phyloP scores from a whole-genome alignment of 768 basidiomycete genomes.

The Lentinula detonsa region DNA sequence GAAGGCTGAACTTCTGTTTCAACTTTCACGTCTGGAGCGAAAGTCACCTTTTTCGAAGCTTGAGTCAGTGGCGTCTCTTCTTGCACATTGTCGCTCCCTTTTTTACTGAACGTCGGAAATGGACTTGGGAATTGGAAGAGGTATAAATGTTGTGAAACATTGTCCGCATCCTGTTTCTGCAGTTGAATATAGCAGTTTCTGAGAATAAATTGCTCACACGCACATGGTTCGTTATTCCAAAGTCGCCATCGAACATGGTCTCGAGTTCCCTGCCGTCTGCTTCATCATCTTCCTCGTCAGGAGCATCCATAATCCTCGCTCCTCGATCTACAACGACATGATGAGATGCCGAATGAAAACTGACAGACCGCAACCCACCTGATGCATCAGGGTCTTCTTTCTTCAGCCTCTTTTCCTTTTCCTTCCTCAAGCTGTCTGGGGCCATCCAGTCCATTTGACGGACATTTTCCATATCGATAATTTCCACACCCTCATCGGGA shows the following conservation, averaged over 20 bases:
- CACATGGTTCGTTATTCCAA: constrained; percentile 34
- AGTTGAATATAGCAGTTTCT: not conserved
- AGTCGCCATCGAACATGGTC: constrained; percentile 70
- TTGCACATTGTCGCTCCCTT: constrained; percentile 25
- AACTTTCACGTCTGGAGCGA: constrained; percentile 55
- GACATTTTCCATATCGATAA: constrained; percentile 78
- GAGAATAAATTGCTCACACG: not conserved
- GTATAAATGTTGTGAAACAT: constrained; percentile 52
- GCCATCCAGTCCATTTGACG: constrained; percentile 85
- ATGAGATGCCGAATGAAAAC: not conserved
- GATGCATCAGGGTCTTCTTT: constrained; percentile 32
- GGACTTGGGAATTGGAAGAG: constrained; percentile 89
- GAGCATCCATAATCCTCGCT: constrained; percentile 49
- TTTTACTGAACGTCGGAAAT: constrained; percentile 66
- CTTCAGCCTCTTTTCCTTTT: constrained; percentile 36
- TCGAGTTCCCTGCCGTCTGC: constrained; percentile 70
- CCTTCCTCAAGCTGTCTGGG: constrained; percentile 63
- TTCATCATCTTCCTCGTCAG: constrained; percentile 70
- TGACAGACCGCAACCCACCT: not conserved
- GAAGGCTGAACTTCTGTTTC: constrained; percentile 26
- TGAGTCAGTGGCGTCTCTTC: constrained; percentile 13
- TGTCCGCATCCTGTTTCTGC: not conserved
- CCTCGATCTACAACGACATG: constrained; percentile 17
- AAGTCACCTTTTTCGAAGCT: constrained; percentile 51
- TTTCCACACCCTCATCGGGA: constrained; percentile 83